phyloP scores from a whole-genome alignment of 2,329 filamentous ascomycete genomes.

The Sporothrix pallida region DNA sequence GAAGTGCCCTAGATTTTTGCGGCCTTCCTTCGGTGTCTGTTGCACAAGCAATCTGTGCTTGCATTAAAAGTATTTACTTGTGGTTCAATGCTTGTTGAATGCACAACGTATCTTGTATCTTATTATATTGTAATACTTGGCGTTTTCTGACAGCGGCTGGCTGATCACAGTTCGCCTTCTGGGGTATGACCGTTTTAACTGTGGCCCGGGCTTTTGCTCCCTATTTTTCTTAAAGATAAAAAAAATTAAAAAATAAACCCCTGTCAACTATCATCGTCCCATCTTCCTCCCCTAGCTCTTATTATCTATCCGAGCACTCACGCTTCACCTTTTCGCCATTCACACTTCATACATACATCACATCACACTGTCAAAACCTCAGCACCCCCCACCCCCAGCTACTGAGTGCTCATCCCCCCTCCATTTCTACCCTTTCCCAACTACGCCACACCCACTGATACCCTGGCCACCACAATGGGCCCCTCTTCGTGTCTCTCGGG shows the following conservation, averaged over 20 bases:
- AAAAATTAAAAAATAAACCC: not conserved
- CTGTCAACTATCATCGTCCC: conserved; percentile 25
- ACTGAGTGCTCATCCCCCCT: not conserved
- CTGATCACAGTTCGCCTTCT: conserved; percentile 2
- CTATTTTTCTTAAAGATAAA: too few relatives aligned
- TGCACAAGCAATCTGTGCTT: too few relatives aligned
- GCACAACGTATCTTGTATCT: too few relatives aligned
- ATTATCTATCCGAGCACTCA: conserved; percentile 21
- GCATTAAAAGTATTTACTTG: too few relatives aligned
- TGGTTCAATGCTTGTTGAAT: too few relatives aligned
- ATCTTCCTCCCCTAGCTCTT: conserved; percentile 9
- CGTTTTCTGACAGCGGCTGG: conserved; percentile 5
- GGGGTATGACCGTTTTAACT: not conserved
- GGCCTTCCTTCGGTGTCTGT: too few relatives aligned
- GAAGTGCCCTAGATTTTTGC: too few relatives aligned
- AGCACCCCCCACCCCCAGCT: conserved; percentile 2
- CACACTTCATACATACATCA: not conserved
- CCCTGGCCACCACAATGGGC: conserved; percentile 29
- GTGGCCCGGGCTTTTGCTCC: not conserved
- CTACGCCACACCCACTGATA: conserved; percentile 22
- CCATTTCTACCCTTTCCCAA: conserved; percentile 9
- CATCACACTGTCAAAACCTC: not conserved
- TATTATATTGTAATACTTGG: not conserved
- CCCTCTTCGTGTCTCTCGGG: conserved; percentile 21
- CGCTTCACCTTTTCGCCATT: not conserved